These are phyloP conservation scores for Cladosporium halotolerans DNA, from an alignment of 2,329 filamentous ascomycete species.

Conservation along the genomic window DNA sequence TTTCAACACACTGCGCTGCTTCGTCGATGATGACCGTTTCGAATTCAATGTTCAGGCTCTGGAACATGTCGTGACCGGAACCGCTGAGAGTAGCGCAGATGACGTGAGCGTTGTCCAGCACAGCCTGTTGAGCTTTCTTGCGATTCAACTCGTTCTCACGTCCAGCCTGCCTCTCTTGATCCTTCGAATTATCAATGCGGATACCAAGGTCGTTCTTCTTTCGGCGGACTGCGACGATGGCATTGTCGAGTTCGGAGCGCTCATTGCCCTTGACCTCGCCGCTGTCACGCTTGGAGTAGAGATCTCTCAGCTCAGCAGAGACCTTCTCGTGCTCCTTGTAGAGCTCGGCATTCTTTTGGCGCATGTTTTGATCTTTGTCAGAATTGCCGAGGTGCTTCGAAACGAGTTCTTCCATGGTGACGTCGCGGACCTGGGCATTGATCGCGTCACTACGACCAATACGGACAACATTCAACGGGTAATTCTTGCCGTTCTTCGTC, in stretches of 20 bases:
- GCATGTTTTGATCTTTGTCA: slow-evolving; percentile 33
- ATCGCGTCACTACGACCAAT: slow-evolving; percentile 88
- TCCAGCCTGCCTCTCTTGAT: slow-evolving; percentile 72
- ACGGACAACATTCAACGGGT: slow-evolving; percentile 80
- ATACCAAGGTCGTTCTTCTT: slow-evolving; percentile 70
- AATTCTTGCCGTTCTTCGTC: slow-evolving; percentile 63
- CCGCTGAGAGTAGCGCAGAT: slow-evolving; percentile 93
- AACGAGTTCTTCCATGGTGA: slow-evolving; percentile 89
- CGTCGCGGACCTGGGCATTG: slow-evolving; percentile 79
- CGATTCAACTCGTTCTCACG: slow-evolving; percentile 82
- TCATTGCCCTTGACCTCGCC: slow-evolving; percentile 46
- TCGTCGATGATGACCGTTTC: slow-evolving; percentile 98
- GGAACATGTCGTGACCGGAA: slow-evolving; percentile 96
- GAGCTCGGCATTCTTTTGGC: slow-evolving; percentile 56
- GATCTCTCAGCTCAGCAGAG: slow-evolving; percentile 60
- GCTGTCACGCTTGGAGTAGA: slow-evolving; percentile 62
- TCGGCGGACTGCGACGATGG: slow-evolving; percentile 71
- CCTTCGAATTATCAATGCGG: slow-evolving; percentile 80
- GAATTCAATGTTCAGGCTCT: slow-evolving; percentile 88
- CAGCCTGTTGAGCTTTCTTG: slow-evolving; percentile 79
- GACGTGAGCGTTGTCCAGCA: slow-evolving; percentile 84
- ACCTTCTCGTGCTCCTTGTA: slow-evolving; percentile 61
- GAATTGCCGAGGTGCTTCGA: slow-evolving; percentile 57
- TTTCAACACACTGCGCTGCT: slow-evolving; percentile 94
- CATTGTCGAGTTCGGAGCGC: slow-evolving; percentile 61